These are phyloP conservation scores for Heritiera fomes DNA, from an alignment of 345 rosid species.

Conservation along the genomic window DNA sequence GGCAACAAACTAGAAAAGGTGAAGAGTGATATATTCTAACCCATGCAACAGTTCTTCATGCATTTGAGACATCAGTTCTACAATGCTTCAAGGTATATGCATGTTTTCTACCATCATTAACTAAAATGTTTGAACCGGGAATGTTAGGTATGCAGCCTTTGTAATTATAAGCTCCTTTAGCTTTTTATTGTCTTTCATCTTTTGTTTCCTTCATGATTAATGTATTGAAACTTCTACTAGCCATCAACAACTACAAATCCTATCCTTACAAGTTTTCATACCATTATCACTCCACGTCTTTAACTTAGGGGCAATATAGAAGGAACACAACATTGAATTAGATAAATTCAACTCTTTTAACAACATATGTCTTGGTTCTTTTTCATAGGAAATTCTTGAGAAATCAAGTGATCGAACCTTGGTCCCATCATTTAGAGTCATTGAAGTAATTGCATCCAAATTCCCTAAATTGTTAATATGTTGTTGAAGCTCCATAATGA, in stretches of 20 bases:
- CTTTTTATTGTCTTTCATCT: conserved; percentile 52
- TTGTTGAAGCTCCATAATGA: conserved; percentile 91
- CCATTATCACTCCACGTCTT: conserved; percentile 99
- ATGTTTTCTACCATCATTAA: too few relatives aligned
- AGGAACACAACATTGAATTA: conserved; percentile 94
- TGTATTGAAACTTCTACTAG: conserved; percentile 93
- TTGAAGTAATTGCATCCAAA: conserved; percentile 69
- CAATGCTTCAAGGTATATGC: too few relatives aligned
- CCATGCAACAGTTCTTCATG: too few relatives aligned
- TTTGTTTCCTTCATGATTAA: conserved; percentile 78
- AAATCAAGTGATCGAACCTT: conserved; percentile 84
- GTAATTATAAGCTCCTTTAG: too few relatives aligned
- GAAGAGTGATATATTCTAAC: too few relatives aligned
- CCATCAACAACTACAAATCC: conserved; percentile 94
- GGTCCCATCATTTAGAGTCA: conserved; percentile 89
- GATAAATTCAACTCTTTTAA: conserved; percentile 91
- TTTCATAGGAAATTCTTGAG: conserved; percentile 85
- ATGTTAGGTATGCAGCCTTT: too few relatives aligned
- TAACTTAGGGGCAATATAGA: conserved; percentile 75
- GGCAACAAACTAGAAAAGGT: too few relatives aligned
- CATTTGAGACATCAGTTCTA: too few relatives aligned
- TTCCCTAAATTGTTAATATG: conserved; percentile 82
- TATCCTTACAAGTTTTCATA: conserved; percentile 89
- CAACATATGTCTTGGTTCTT: conserved; percentile 88
- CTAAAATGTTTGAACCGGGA: too few relatives aligned